Evolutionary conservation across 495 filamentous ascomycete genomes (phyloP).

Genomic region (Trichoderma orchidacearum): DNA sequence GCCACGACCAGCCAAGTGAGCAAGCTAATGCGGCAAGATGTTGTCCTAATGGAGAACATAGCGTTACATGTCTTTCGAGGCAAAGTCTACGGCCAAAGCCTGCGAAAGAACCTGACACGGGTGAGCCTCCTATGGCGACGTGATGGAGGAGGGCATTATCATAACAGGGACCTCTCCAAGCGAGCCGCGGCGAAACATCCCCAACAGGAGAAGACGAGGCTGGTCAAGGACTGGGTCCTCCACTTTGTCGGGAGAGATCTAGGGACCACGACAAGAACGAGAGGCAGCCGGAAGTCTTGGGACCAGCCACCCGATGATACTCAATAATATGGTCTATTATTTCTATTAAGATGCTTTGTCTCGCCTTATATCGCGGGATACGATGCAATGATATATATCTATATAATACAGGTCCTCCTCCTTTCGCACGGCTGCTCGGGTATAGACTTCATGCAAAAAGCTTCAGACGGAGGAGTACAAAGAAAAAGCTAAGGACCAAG

Average conservation of each 20-base stretch:
- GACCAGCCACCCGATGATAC: constrained; percentile 6
- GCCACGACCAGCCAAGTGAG: constrained; percentile 29
- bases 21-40: constrained; percentile 50
- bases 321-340: not conserved
- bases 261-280: not conserved
- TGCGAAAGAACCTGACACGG: constrained; percentile 55
- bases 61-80: constrained; percentile 60
- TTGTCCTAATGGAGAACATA: constrained; percentile 62
- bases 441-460: no score
- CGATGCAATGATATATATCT: no score
- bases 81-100: constrained; percentile 63
- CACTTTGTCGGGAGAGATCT: constrained; percentile 45
- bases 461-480: no score
- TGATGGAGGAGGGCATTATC: constrained; percentile 25
- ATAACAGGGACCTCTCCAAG: constrained; percentile 19
- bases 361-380: no score
- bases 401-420: no score
- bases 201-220: constrained; percentile 47
- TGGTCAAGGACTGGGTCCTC: constrained; percentile 61
- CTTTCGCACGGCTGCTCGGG: no score
- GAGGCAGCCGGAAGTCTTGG: not conserved
- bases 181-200: constrained; percentile 19
- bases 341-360: no score
- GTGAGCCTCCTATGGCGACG: constrained; percentile 51
- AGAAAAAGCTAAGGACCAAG: no score